Evolutionary conservation across 2,329 filamentous ascomycete species (phyloP), one percentile per base, ranked within the genome.

Genomic region (Clarireedia hainanense): DNA sequence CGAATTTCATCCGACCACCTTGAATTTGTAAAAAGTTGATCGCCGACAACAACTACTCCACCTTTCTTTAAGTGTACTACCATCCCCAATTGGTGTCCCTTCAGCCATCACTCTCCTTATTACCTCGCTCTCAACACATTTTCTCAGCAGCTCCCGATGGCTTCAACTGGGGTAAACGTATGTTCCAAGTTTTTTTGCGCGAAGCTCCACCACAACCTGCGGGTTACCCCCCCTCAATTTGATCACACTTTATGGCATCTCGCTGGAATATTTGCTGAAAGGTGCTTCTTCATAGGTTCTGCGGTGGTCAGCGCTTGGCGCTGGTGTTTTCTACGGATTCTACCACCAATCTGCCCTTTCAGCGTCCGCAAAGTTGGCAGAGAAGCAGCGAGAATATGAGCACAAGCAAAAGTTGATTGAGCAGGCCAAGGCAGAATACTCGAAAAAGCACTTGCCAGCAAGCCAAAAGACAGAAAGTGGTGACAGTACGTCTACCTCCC

Each of bases 281-380:
- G 14, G 17, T 43, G 10, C 36, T 39, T 45, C 39, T 20, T 10
- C 61, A 23, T 74, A 99, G 94, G 92, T 99, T 74, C 83, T 97
- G 74, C 91, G 94, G 76, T 99, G 92, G 82, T 92, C 91, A 71
- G 91, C 91, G 72, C 88, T 99, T 65, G 88, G 85, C 70, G 80
- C 90, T 69, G 94, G 94, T 72, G 78, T 97, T 72, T 86, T 96
- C 77, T 99, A 99, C 79, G 94, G 94, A 73, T 84, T 96, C 79
- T 89, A 86, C 75, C 92, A 96, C 79, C 94, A 99, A 79, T 80
- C 86, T 70, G 81, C 83, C 61, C 86, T 99, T 74, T 85, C 77
- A 65, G 74, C 88, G 56, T 74, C 81, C 68, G 84, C 91, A 70
- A 88, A 85, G 75, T 75, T 80, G 60, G 79, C 84, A 65, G 82